Conservation (phyloP, 2,329 filamentous ascomycete species). For the Akanthomyces lecanii region DNA sequence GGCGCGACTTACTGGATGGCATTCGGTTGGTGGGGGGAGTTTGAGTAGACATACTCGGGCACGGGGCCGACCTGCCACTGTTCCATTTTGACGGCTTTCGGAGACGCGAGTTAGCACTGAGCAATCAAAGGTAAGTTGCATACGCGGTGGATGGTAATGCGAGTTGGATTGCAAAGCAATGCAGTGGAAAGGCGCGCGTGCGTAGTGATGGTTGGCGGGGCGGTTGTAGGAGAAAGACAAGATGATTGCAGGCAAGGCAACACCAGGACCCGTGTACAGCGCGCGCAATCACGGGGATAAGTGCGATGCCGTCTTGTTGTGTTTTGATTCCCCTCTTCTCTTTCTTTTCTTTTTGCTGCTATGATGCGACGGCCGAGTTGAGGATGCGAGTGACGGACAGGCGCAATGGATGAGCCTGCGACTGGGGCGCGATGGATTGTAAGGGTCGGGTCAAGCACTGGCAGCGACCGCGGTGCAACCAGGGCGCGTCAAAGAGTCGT, state of each 20-base stretch:
- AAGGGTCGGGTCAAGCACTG: not conserved
- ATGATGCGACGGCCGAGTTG: not conserved
- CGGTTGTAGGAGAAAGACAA: constrained; percentile 6
- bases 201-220: constrained; percentile 8
- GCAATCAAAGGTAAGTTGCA: not conserved
- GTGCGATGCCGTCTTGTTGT: not conserved
- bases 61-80: constrained; percentile 59
- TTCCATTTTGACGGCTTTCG: constrained; percentile 41
- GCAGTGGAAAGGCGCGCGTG: constrained; percentile 8
- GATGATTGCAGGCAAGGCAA: constrained; percentile 7
- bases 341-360: not conserved
- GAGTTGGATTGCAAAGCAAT: constrained; percentile 2
- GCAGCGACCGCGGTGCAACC: not conserved
- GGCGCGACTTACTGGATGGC: constrained; percentile 56
- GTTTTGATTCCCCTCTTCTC: no score
- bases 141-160: not conserved
- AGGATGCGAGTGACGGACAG: not conserved
- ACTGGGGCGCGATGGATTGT: not conserved
- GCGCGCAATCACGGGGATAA: not conserved
- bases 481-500: not conserved
- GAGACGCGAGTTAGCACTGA: not conserved
- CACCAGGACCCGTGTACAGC: not conserved
- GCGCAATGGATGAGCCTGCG: not conserved
- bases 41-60: constrained; percentile 56
- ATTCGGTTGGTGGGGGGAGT: constrained; percentile 50